Conservation (phyloP, 805 yeast species). For the Metschnikowia vanudenii region DNA sequence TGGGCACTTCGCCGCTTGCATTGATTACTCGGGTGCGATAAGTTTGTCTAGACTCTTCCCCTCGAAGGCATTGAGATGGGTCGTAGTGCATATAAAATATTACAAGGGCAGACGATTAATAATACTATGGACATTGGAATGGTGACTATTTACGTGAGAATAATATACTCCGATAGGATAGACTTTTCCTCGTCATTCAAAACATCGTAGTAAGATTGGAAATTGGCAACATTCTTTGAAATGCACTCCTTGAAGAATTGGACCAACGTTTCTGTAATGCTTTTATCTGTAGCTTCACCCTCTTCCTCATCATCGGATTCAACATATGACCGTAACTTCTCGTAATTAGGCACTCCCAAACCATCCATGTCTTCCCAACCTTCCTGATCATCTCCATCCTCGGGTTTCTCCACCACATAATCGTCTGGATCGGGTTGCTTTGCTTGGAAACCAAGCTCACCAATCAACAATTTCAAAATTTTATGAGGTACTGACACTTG, state of each 20-base stretch:
- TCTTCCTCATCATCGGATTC: slow-evolving; percentile 40
- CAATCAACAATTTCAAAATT: slow-evolving; percentile 65
- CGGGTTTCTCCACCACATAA: slow-evolving; percentile 27
- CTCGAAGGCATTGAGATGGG: not conserved
- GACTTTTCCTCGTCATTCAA: slow-evolving; percentile 55
- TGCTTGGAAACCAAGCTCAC: slow-evolving; percentile 67
- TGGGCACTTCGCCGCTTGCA: slow-evolving; percentile 3
- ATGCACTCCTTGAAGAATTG: slow-evolving; percentile 59
- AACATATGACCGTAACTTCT: slow-evolving; percentile 58
- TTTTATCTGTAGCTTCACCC: slow-evolving; percentile 30
- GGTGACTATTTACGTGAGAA: slow-evolving; percentile 23
- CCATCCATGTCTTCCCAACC: slow-evolving; percentile 79
- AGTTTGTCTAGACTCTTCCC: not conserved
- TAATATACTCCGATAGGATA: slow-evolving; percentile 48
- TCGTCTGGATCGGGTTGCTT: slow-evolving; percentile 47
- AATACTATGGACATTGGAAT: too few relatives aligned
- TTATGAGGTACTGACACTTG: slow-evolving; percentile 68
- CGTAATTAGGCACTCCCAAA: slow-evolving; percentile 59
- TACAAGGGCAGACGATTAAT: not conserved
- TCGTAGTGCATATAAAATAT: not conserved
- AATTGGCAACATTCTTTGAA: slow-evolving; percentile 46
- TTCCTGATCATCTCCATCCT: slow-evolving; percentile 39
- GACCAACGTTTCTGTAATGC: slow-evolving; percentile 41
- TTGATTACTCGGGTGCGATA: not conserved
- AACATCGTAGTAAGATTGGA: slow-evolving; percentile 48